phyloP scores from a whole-genome alignment of 495 filamentous ascomycete genomes.

The Extremus antarcticus region DNA sequence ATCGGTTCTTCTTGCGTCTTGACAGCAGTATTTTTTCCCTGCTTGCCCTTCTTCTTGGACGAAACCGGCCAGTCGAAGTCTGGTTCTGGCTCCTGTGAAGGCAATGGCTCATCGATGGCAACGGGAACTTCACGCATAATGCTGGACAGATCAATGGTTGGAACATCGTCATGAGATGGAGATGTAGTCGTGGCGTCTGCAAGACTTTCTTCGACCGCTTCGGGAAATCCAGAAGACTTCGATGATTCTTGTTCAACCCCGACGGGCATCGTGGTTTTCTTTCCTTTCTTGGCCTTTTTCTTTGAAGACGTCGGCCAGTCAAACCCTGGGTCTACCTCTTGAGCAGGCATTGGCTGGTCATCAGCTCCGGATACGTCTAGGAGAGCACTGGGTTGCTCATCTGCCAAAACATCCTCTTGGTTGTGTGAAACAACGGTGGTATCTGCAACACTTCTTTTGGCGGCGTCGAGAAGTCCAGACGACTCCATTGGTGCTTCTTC shows the following conservation, averaged over 20 bases:
- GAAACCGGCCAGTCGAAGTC: conserved; percentile 1
- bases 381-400: no score
- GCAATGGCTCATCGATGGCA: background rate
- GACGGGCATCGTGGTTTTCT: conserved; percentile 10
- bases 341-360: background rate
- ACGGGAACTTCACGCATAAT: background rate
- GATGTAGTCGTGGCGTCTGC: no score
- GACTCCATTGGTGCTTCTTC: background rate
- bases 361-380: background rate
- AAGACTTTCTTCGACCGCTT: no score
- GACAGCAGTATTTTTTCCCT: conserved; percentile 15
- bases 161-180: no score
- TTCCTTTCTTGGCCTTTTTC: conserved; percentile 23
- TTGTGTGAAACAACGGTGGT: no score
- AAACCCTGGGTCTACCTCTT: background rate
- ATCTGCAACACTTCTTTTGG: no score
- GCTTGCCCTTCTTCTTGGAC: conserved; percentile 20
- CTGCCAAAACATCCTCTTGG: no score
- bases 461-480: no score
- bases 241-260: background rate
- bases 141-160: no score
- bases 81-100: background rate
- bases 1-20: background rate
- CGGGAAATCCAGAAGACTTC: no score
- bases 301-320: conserved; percentile 3